Conservation (phyloP, 805 yeast genomes). For the Starmerella powellii region DNA sequence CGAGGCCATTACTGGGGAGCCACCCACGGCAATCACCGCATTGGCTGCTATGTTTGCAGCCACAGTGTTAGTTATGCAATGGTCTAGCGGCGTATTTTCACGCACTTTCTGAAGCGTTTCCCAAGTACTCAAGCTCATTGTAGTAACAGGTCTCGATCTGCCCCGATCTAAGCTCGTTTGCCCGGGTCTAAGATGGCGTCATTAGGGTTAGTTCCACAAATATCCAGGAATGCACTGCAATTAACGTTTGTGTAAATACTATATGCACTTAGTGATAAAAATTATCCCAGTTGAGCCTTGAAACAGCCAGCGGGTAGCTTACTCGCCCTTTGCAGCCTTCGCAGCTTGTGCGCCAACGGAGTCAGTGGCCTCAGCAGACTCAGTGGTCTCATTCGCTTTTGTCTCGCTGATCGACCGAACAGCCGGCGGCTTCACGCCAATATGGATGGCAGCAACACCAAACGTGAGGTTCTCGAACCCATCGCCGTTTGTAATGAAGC, state of each 20-base stretch:
- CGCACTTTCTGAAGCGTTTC: conserved; percentile 21
- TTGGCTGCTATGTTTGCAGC: conserved; percentile 83
- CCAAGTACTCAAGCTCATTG: conserved; percentile 16
- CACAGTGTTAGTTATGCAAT: conserved; percentile 81
- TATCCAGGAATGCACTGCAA: too few species aligned
- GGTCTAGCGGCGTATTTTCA: conserved; percentile 48
- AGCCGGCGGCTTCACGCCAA: conserved; percentile 64
- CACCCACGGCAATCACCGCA: conserved; percentile 70
- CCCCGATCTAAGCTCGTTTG: too few species aligned
- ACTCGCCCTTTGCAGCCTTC: too few species aligned
- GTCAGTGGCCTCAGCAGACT: too few species aligned
- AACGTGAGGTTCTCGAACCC: conserved; percentile 92
- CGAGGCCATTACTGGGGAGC: conserved; percentile 83
- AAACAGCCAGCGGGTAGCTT: too few species aligned
- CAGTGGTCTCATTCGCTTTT: background rate
- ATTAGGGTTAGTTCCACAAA: too few species aligned
- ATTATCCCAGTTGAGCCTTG: too few species aligned
- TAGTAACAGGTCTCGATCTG: too few species aligned
- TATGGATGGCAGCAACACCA: conserved; percentile 92
- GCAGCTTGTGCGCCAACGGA: too few species aligned
- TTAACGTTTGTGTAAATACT: too few species aligned
- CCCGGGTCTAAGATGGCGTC: too few species aligned
- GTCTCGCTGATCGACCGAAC: background rate
- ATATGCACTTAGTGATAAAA: too few species aligned
- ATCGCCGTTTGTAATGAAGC: conserved; percentile 76